These are phyloP conservation scores for Teratosphaeriaceae sp. DNA, from an alignment of 2,329 filamentous ascomycete species.

Conservation along the genomic window DNA sequence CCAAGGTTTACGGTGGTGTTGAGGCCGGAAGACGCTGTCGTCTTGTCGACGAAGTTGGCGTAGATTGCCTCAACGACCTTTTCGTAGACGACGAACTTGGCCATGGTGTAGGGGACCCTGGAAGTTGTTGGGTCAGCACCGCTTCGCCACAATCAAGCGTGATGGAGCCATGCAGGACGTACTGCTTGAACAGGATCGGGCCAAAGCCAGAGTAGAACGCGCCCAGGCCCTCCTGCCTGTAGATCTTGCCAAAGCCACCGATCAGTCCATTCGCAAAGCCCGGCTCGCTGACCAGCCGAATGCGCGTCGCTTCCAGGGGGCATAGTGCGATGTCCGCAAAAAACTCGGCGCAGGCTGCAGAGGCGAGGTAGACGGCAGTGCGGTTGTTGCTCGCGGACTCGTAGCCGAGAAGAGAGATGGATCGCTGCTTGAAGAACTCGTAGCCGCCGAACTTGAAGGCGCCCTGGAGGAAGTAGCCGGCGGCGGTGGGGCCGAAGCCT, in stretches of 20 bases:
- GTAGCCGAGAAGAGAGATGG: slow-evolving; percentile 71
- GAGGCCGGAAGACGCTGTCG: slow-evolving; percentile 56
- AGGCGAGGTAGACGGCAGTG: slow-evolving; percentile 70
- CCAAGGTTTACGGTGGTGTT: slow-evolving; percentile 80
- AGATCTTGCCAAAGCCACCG: slow-evolving; percentile 75
- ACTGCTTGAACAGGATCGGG: slow-evolving; percentile 78
- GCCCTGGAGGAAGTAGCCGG: slow-evolving; percentile 91
- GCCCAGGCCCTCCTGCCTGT: slow-evolving; percentile 72
- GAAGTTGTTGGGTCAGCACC: not conserved
- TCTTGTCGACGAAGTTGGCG: slow-evolving; percentile 59
- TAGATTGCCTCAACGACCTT: slow-evolving; percentile 75
- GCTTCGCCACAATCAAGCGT: too few relatives aligned
- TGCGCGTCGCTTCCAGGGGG: slow-evolving; percentile 88
- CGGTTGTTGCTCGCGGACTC: slow-evolving; percentile 72
- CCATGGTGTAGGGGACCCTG: slow-evolving; percentile 87
- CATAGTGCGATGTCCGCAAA: slow-evolving; percentile 75
- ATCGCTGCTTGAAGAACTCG: slow-evolving; percentile 93
- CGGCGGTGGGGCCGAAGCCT: slow-evolving; percentile 76
- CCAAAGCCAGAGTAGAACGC: slow-evolving; percentile 91
- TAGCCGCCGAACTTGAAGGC: slow-evolving; percentile 93
- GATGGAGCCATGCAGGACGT: slow-evolving; percentile 16
- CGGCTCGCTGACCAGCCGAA: slow-evolving; percentile 84
- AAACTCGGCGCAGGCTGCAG: slow-evolving; percentile 56
- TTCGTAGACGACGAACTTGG: slow-evolving; percentile 93
- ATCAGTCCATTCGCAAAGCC: slow-evolving; percentile 76